phyloP scores from a whole-genome alignment of 164 flowering plant genomes.

The Annona squamosa region DNA sequence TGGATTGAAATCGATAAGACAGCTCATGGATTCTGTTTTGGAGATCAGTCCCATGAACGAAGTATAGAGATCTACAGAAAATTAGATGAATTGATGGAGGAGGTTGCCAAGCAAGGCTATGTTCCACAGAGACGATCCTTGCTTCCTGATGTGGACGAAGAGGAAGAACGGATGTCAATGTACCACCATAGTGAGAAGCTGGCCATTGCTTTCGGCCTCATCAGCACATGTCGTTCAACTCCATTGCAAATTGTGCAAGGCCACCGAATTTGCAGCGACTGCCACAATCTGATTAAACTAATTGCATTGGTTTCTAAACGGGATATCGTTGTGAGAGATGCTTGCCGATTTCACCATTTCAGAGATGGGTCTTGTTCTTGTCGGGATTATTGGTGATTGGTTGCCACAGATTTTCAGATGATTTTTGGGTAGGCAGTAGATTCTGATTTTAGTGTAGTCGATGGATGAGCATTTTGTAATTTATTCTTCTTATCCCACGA shows the following conservation, averaged over 20 bases:
- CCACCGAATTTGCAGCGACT: slow-evolving; percentile 68
- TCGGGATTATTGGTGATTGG: slow-evolving; percentile 73
- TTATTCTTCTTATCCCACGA: no score
- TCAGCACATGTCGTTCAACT: slow-evolving; percentile 38
- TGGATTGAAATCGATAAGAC: slow-evolving; percentile 69
- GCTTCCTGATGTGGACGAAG: slow-evolving; percentile 83
- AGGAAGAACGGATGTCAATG: slow-evolving; percentile 28
- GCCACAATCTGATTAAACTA: slow-evolving; percentile 58
- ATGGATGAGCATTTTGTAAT: no score
- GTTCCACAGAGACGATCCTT: slow-evolving; percentile 28
- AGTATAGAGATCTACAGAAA: slow-evolving; percentile 41
- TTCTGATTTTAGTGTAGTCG: no score
- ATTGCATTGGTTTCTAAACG: slow-evolving; percentile 45
- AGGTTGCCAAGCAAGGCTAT: slow-evolving; percentile 55
- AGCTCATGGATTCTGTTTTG: slow-evolving; percentile 43
- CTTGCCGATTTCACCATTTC: slow-evolving; percentile 77
- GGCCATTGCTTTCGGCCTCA: slow-evolving; percentile 68
- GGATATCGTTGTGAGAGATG: slow-evolving; percentile 64
- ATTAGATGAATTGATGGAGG: slow-evolving; percentile 43
- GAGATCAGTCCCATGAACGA: slow-evolving; percentile 50
- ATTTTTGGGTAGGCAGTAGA: no score
- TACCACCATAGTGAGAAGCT: slow-evolving; percentile 79
- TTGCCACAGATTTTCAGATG: no score
- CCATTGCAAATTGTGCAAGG: slow-evolving; percentile 65
- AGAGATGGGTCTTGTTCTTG: slow-evolving; percentile 51